Base-by-base conservation (phyloP, 495 filamentous ascomycete genomes). In the Lophiostoma macrostomum region DNA sequence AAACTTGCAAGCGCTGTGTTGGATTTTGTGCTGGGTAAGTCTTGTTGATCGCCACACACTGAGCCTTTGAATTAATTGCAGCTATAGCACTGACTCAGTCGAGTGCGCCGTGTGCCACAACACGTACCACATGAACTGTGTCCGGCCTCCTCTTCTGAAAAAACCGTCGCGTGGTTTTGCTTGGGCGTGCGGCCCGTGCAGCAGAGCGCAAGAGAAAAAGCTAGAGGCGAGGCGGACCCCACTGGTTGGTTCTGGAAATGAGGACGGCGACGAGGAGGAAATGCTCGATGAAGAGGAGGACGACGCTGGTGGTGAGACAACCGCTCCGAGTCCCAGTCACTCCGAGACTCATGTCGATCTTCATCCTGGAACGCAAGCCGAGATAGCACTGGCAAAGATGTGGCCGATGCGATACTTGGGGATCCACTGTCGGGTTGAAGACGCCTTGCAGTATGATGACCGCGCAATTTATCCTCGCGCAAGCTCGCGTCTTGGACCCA, bases 51-150 rank as follows among this genome's bases (percentile, higher is more conserved):
- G 5, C 20, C n/a, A 37, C 23, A 25, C 11, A 11, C 10, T 16
- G 4, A 46, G 14, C 25, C 8, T 4, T 3, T 22, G 25, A 12
- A 32, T 16, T 29, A 32, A 34, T 32, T 16, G 12, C 18, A 14
- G 67, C 51, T 53, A 52, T 67, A 91, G 90, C 59, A 83, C 85
- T 64, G 88, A 97, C 69, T 97, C 93, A 22, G 93, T 99, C 25
- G 91, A 97, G 61, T 99, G 93, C 69, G 93, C 94, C 24, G 87
- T 95, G 46, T 99, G 93, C 69, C 80, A 81, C 60, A 82, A 90
- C 63, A 96, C 91, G 7, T 99, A 96, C 73, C 93, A 99, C 72
- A 96, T 99, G 93, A 87, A 87, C 65, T 99, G 93, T 66, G 94
- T 99, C 38, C 86, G 85, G 48, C 93, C 93, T 27, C 89, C 88